phyloP scores from a whole-genome alignment of 2,329 filamentous ascomycete species.

The Periconia macrospinosa region DNA sequence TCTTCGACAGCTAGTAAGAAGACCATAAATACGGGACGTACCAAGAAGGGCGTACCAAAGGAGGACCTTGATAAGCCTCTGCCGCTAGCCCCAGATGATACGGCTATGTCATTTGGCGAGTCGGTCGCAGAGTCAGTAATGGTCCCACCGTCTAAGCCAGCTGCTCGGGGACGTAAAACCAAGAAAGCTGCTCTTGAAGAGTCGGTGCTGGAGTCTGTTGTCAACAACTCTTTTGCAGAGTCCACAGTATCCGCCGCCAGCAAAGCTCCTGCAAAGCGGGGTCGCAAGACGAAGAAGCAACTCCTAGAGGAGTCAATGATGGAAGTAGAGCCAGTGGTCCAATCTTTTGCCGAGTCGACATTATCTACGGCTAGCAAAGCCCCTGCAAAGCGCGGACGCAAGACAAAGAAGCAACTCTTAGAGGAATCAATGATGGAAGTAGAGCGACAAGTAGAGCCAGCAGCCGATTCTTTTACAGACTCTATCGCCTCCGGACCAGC shows the following conservation, averaged over 20 bases:
- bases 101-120: background rate
- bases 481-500: background rate
- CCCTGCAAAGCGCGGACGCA: conserved; percentile 1
- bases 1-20: conserved; percentile 20
- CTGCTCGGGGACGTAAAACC: conserved; percentile 4
- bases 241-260: background rate
- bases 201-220: background rate
- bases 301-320: background rate
- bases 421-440: background rate
- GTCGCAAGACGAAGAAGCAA: conserved; percentile 2
- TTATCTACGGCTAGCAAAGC: conserved; percentile 1
- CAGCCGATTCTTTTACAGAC: conserved; percentile 1
- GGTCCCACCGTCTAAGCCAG: conserved; percentile 2
- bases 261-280: conserved; percentile 1
- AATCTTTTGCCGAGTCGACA: conserved; percentile 1
- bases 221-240: conserved; percentile 1
- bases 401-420: background rate
- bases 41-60: conserved; percentile 9
- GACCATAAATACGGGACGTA: conserved; percentile 15
- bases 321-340: background rate
- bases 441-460: background rate
- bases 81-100: conserved; percentile 5
- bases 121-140: conserved; percentile 5
- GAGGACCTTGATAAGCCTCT: conserved; percentile 7
- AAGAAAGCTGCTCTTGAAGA: background rate